These are phyloP conservation scores for Pseudogymnoascus sp. DNA, from an alignment of 2,329 filamentous ascomycete species.

Conservation along the genomic window DNA sequence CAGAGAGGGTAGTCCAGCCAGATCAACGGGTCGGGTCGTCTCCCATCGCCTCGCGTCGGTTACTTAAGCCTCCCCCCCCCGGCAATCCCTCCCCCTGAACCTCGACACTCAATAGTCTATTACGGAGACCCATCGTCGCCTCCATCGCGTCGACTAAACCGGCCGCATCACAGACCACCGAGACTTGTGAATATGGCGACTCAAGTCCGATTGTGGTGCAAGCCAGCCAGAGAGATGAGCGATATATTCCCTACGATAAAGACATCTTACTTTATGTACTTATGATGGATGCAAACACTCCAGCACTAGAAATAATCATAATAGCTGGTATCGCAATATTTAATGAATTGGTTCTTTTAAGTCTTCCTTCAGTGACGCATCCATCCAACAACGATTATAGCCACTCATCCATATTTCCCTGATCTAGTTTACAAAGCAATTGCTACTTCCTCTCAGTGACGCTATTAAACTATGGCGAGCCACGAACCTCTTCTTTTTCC, in stretches of 20 bases:
- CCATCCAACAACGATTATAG: background rate
- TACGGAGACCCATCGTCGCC: background rate
- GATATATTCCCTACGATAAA: background rate
- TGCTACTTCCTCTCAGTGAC: background rate
- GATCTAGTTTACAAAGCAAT: background rate
- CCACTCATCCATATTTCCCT: background rate
- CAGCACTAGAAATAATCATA: background rate
- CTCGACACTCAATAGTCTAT: background rate
- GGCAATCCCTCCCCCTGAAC: too few relatives aligned
- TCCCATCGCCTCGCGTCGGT: background rate
- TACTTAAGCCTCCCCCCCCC: too few relatives aligned
- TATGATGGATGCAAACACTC: background rate
- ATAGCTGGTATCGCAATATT: background rate
- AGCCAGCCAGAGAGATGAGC: background rate
- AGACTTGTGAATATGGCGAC: background rate
- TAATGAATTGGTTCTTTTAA: background rate
- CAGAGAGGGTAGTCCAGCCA: too few relatives aligned
- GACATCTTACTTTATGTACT: background rate
- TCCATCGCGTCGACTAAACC: background rate
- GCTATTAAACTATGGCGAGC: background rate
- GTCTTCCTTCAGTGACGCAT: background rate
- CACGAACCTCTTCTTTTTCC: constrained; percentile 11
- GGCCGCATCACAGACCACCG: background rate
- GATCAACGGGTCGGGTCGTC: too few relatives aligned
- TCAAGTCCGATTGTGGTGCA: background rate